These are phyloP conservation scores for Pleodorina starrii DNA, from an alignment of 139 green algal genomes.

Conservation along the genomic window DNA sequence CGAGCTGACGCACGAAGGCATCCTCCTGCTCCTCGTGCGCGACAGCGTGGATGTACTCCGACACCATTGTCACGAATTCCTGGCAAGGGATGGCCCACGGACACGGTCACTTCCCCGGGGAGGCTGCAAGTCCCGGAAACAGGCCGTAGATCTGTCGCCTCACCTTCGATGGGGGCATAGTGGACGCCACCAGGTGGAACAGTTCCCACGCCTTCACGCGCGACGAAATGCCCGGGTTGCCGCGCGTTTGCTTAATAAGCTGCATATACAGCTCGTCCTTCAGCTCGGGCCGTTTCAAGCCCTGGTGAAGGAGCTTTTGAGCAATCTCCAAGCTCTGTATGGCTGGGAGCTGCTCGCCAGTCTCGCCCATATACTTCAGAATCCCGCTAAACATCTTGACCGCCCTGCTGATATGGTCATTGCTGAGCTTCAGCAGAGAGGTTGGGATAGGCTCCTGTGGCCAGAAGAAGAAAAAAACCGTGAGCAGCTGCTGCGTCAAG, in stretches of 20 bases:
- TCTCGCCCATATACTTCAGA: constrained; percentile 87
- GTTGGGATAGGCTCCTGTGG: constrained; percentile 89
- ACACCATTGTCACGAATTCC: constrained; percentile 92
- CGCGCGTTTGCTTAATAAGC: constrained; percentile 94
- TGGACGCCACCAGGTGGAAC: constrained; percentile 85
- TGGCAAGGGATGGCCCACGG: constrained; percentile 40
- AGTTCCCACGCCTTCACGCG: constrained; percentile 89
- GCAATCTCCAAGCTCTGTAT: constrained; percentile 74
- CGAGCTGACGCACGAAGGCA: constrained; percentile 59
- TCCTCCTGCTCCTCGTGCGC: constrained; percentile 72
- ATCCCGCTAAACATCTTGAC: constrained; percentile 94
- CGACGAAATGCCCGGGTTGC: constrained; percentile 72
- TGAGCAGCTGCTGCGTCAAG: background rate
- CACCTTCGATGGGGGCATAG: constrained; percentile 90
- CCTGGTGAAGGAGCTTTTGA: constrained; percentile 94
- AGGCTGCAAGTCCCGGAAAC: too few species aligned
- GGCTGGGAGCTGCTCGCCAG: constrained; percentile 57
- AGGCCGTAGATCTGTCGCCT: background rate
- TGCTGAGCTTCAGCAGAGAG: constrained; percentile 88
- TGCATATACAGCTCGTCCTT: constrained; percentile 94
- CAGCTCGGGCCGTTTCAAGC: constrained; percentile 90
- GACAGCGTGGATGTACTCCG: constrained; percentile 90
- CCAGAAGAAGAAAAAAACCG: background rate
- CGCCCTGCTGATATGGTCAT: constrained; percentile 83
- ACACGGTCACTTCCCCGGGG: background rate